phyloP scores from a whole-genome alignment of 306 rosid genomes.

The Macrotyloma uniflorum region DNA sequence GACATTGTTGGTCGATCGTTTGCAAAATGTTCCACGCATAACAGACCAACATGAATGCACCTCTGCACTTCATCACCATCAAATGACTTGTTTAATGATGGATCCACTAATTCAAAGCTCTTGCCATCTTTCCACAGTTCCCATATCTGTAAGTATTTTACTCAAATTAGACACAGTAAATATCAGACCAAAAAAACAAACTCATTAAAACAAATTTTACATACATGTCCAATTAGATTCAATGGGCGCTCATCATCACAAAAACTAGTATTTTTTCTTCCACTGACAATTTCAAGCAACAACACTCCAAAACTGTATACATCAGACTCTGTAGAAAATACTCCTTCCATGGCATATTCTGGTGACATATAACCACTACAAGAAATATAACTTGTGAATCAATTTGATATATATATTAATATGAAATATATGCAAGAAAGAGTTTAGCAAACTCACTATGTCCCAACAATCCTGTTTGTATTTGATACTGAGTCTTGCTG shows the following conservation, averaged over 20 bases:
- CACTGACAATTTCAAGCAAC: slow-evolving; percentile 34
- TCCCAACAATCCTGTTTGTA: neutral
- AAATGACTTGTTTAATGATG: neutral
- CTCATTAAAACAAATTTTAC: neutral
- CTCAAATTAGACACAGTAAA: neutral
- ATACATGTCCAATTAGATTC: neutral
- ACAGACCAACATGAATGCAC: neutral
- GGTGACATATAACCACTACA: neutral
- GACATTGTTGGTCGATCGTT: neutral
- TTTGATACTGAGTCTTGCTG: neutral
- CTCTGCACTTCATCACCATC: neutral
- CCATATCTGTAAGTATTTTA: neutral
- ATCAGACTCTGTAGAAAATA: neutral
- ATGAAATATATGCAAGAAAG: neutral
- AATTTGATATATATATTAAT: neutral
- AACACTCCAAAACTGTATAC: slow-evolving; percentile 39
- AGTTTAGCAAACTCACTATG: neutral
- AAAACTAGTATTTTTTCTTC: slow-evolving; percentile 34
- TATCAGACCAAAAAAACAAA: neutral
- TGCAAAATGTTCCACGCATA: neutral
- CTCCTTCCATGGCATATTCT: neutral
- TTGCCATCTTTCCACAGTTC: neutral
- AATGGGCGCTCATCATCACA: neutral
- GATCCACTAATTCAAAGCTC: neutral
- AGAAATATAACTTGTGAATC: no score